These are phyloP conservation scores for Mortierella sp. DNA, from an alignment of 371 early-diverging fungal genomes.

Conservation along the genomic window DNA sequence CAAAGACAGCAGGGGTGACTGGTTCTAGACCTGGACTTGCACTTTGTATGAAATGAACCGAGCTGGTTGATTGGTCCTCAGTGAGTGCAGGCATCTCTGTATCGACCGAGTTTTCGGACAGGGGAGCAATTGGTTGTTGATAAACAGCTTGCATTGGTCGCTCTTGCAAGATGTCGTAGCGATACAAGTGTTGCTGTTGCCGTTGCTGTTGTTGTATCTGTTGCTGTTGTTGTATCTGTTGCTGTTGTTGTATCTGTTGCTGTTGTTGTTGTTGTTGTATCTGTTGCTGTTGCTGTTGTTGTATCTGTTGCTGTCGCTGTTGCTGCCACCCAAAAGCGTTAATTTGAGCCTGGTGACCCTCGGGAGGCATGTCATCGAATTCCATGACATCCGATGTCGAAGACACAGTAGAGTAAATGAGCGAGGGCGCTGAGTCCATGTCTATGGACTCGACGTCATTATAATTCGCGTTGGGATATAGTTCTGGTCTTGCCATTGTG, in stretches of 20 bases:
- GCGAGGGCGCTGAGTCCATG: slow-evolving; percentile 38
- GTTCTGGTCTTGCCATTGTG: background rate
- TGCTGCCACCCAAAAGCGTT: slow-evolving; percentile 17
- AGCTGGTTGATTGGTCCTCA: background rate
- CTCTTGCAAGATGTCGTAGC: slow-evolving; percentile 7
- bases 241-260: slow-evolving; percentile 14
- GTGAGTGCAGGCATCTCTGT: background rate
- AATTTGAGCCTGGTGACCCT: slow-evolving; percentile 32
- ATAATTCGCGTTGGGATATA: slow-evolving; percentile 1
- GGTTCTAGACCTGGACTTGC: background rate
- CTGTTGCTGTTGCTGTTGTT: slow-evolving; percentile 7
- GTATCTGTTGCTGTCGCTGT: slow-evolving; percentile 20
- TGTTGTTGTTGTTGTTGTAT: slow-evolving; percentile 20
- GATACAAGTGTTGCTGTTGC: slow-evolving; percentile 2
- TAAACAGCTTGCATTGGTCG: background rate
- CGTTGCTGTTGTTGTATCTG: slow-evolving; percentile 17
- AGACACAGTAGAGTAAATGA: slow-evolving; percentile 27
- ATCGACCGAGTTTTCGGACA: background rate
- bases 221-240: slow-evolving; percentile 10
- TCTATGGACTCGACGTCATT: slow-evolving; percentile 1
- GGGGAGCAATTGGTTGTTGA: background rate
- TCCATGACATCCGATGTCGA: slow-evolving; percentile 22
- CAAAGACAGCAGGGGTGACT: background rate
- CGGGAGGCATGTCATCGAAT: slow-evolving; percentile 24
- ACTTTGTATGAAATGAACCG: background rate